Percentiles rank a stretch among this genome's conserved stretches.
phyloP scores from a whole-genome alignment of 129 eudicot genomes.

The Deinandra increscens region DNA sequence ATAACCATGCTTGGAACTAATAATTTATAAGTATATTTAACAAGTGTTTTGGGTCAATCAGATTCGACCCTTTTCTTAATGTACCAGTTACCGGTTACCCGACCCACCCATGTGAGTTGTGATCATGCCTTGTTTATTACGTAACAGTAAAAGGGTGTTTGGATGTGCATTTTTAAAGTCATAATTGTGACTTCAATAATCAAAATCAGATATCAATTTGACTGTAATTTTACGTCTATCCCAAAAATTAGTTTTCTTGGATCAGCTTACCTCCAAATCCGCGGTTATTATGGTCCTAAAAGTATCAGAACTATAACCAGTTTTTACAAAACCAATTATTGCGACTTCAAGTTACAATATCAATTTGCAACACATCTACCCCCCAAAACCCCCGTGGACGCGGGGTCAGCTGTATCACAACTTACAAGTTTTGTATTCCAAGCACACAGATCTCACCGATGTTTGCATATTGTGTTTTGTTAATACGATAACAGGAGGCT shows the following conservation, averaged over 20 bases:
- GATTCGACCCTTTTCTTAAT: background rate
- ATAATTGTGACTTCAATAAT: too few relatives aligned
- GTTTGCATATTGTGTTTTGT: background rate
- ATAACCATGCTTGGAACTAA: background rate
- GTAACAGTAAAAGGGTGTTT: background rate
- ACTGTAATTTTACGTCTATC: too few relatives aligned
- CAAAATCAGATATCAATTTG: background rate
- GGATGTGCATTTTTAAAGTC: background rate
- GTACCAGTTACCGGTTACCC: background rate
- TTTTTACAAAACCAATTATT: background rate
- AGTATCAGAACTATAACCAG: background rate
- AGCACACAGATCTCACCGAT: background rate
- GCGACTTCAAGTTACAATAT: background rate
- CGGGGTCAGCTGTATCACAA: background rate
- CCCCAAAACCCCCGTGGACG: slow-evolving; percentile 1
- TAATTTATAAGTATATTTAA: background rate
- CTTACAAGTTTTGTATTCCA: background rate
- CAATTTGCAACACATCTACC: slow-evolving; percentile 4
- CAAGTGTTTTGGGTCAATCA: background rate
- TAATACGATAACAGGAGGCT: slow-evolving; percentile 60
- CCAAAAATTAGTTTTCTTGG: background rate
- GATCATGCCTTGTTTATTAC: background rate
- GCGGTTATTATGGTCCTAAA: background rate
- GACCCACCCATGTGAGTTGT: background rate
- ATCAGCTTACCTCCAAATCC: background rate